Percentiles rank a stretch among this genome's conserved stretches.
phyloP scores from a whole-genome alignment of 306 rosid genomes.

The Luffa aegyptiaca region DNA sequence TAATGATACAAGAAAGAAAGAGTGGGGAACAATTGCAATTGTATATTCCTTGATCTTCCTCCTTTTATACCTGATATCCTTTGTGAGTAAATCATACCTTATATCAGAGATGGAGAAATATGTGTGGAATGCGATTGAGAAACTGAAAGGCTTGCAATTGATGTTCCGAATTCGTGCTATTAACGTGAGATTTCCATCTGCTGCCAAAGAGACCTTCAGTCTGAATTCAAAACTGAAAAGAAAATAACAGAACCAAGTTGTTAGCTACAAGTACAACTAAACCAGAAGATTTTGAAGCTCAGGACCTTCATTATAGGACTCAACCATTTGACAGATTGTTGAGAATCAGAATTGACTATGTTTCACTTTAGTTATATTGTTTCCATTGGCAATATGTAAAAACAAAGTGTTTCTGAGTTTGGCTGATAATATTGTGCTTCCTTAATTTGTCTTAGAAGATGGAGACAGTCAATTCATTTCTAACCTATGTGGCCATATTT shows the following conservation, averaged over 20 bases:
- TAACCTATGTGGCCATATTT: conserved; percentile 79
- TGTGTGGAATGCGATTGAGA: conserved; percentile 73
- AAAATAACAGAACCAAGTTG: not conserved
- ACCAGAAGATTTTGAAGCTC: not conserved
- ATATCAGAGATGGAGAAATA: conserved; percentile 75
- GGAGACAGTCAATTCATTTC: not conserved
- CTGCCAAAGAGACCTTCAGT: conserved; percentile 56
- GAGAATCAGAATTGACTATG: not conserved
- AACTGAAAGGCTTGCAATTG: conserved; percentile 72
- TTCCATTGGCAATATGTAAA: not conserved
- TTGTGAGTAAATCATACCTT: conserved; percentile 28
- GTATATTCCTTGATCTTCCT: not conserved
- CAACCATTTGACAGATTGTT: not conserved
- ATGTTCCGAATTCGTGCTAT: conserved; percentile 77
- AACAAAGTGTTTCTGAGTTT: not conserved
- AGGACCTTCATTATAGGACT: not conserved
- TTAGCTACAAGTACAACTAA: not conserved
- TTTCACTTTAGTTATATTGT: not conserved
- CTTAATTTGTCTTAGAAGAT: not conserved
- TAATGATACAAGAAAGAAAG: not conserved
- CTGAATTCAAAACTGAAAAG: conserved; percentile 78
- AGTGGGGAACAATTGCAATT: not conserved
- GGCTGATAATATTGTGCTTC: not conserved
- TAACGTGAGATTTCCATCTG: conserved; percentile 43
- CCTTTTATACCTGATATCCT: no score